A percentile compares a stretch with the other conserved stretches of the same genome.
Evolutionary conservation across 2,329 filamentous ascomycete species (phyloP).

Genomic region (Ophiocordyceps australis): DNA sequence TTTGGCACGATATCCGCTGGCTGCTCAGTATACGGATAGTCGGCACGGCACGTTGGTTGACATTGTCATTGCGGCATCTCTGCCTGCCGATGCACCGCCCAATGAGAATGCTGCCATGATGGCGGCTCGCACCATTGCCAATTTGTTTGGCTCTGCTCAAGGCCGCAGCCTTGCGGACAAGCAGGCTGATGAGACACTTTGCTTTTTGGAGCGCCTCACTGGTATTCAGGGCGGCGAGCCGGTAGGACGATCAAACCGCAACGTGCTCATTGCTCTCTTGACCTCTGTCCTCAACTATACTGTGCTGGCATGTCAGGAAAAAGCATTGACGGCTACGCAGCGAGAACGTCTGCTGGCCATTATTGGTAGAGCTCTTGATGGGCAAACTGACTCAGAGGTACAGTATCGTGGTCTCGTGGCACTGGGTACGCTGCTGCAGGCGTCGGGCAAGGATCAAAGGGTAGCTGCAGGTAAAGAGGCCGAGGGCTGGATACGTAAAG

Average conservation of each 20-base stretch:
- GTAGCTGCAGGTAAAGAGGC: slow-evolving; percentile 23
- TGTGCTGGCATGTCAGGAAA: slow-evolving; percentile 42
- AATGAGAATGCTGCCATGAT: slow-evolving; percentile 79
- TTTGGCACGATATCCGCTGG: slow-evolving; percentile 47
- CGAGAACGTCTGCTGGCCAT: slow-evolving; percentile 34
- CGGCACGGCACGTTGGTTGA: slow-evolving; percentile 41
- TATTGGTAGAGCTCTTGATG: slow-evolving; percentile 42
- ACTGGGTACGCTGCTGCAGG: slow-evolving; percentile 54
- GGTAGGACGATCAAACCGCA: slow-evolving; percentile 47
- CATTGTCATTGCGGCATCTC: slow-evolving; percentile 20
- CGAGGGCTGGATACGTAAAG: slow-evolving; percentile 19
- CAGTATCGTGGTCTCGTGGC: slow-evolving; percentile 70
- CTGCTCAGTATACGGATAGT: slow-evolving; percentile 40
- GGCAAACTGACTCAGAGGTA: slow-evolving; percentile 62
- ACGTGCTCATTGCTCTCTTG: slow-evolving; percentile 64
- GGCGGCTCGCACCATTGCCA: slow-evolving; percentile 61
- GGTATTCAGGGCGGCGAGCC: slow-evolving; percentile 26
- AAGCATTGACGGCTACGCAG: slow-evolving; percentile 14
- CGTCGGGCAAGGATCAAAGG: slow-evolving; percentile 21
- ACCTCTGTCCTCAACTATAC: slow-evolving; percentile 76
- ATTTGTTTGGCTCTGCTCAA: slow-evolving; percentile 60
- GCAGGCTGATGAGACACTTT: slow-evolving; percentile 36
- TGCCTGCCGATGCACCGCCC: slow-evolving; percentile 32
- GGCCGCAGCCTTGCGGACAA: slow-evolving; percentile 51
- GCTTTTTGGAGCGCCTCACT: slow-evolving; percentile 44